Percentiles rank a stretch among this genome's conserved stretches.
phyloP scores from a whole-genome alignment of 306 rosid species.

The Cicer pinnatifidum region DNA sequence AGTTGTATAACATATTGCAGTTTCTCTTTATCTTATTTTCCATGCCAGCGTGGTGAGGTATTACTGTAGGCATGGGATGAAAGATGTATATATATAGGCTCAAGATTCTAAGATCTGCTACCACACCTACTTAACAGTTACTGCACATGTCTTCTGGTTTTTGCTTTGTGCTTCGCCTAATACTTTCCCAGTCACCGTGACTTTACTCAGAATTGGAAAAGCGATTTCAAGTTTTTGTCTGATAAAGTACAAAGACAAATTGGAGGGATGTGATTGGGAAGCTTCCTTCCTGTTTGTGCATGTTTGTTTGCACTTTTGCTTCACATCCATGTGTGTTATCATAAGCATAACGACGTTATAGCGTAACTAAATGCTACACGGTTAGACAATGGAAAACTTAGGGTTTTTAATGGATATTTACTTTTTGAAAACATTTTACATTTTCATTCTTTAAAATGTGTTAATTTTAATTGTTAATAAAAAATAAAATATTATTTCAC shows the following conservation, averaged over 20 bases:
- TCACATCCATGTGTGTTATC: no score
- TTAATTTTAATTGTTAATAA: no score
- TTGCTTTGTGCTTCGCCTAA: background rate
- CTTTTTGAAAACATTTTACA: no score
- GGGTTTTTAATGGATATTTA: no score
- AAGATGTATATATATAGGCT: background rate
- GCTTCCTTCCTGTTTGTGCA: background rate
- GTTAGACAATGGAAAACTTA: no score
- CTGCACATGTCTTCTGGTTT: background rate
- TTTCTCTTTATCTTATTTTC: slow-evolving; percentile 22
- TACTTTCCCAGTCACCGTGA: background rate
- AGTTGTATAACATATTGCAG: slow-evolving; percentile 14
- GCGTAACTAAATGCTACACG: no score
- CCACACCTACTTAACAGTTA: background rate
- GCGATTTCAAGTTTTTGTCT: background rate
- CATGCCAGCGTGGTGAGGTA: slow-evolving; percentile 9
- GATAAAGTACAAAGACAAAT: background rate
- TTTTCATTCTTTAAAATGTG: no score
- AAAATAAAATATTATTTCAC: no score
- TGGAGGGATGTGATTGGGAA: background rate
- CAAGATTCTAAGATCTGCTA: background rate
- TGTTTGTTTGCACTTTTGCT: background rate
- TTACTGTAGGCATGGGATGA: background rate
- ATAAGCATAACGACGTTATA: no score
- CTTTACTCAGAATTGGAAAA: background rate